A percentile compares a stretch with the other conserved stretches of the same genome.
Conservation (phyloP, 352 stramenopile species). For the Globisporangium cylindrosporum region DNA sequence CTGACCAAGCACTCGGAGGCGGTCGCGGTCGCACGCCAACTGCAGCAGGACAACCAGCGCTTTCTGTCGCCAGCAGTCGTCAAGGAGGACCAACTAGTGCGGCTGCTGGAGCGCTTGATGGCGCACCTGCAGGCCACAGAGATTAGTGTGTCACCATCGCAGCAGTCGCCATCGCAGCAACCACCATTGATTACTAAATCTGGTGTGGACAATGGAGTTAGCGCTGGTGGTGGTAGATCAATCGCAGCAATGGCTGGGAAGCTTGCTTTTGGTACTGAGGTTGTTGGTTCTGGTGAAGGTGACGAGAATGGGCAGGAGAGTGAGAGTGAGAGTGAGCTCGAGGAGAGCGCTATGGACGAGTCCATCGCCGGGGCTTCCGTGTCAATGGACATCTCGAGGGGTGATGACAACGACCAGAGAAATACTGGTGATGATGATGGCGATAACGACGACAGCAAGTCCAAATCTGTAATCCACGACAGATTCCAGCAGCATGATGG, state of each 20-base stretch:
- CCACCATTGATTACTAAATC: neutral
- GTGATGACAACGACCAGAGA: slow-evolving; percentile 9
- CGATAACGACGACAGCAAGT: neutral
- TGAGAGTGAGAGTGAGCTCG: slow-evolving; percentile 31
- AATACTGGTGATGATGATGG: neutral
- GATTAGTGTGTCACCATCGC: neutral
- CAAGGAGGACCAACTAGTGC: slow-evolving; percentile 61
- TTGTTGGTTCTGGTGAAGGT: neutral
- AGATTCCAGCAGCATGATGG: neutral
- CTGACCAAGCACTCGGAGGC: slow-evolving; percentile 49
- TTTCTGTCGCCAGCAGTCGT: slow-evolving; percentile 64
- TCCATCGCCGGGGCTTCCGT: slow-evolving; percentile 36
- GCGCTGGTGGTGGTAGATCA: neutral
- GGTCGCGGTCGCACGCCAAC: slow-evolving; percentile 36
- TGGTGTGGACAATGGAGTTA: neutral
- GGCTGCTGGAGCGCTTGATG: slow-evolving; percentile 63
- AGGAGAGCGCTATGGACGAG: slow-evolving; percentile 40
- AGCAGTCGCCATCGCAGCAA: neutral
- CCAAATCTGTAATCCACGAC: neutral
- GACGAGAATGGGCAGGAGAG: slow-evolving; percentile 10
- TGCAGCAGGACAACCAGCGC: slow-evolving; percentile 62
- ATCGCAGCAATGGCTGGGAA: slow-evolving; percentile 1
- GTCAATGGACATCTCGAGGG: slow-evolving; percentile 25
- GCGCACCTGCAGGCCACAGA: slow-evolving; percentile 35
- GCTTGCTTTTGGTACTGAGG: neutral